Percentiles rank a stretch among this genome's conserved stretches.
Conservation (phyloP, 768 basidiomycete species). For the Crucibulum laeve region DNA sequence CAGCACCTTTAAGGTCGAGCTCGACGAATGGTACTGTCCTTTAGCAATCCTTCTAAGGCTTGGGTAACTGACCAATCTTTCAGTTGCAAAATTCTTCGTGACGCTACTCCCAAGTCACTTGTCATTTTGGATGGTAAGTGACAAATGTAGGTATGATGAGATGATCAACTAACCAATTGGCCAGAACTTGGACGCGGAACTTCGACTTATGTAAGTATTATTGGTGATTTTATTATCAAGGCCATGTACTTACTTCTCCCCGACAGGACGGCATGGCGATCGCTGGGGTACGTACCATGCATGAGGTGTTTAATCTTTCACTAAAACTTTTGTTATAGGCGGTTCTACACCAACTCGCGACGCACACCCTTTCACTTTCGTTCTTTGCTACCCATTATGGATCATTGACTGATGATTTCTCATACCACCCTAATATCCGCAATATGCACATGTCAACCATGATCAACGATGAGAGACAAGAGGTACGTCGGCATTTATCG, state of each 20-base stretch:
- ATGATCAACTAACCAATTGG: conserved; percentile 9
- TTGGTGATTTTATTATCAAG: not conserved
- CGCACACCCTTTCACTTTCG: conserved; percentile 83
- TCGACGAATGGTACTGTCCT: conserved; percentile 82
- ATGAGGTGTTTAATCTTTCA: not conserved
- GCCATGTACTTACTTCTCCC: conserved; percentile 7
- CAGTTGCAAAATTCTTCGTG: conserved; percentile 89
- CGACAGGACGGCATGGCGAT: conserved; percentile 96
- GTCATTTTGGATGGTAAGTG: conserved; percentile 89
- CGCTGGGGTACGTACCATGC: conserved; percentile 58
- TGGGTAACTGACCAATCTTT: not conserved
- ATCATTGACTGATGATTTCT: conserved; percentile 90
- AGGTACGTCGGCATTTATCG: conserved; percentile 40
- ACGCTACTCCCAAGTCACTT: conserved; percentile 90
- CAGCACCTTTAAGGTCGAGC: conserved; percentile 97
- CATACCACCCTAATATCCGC: conserved; percentile 87
- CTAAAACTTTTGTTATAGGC: conserved; percentile 41
- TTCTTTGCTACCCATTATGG: conserved; percentile 99
- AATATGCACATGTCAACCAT: conserved; percentile 96
- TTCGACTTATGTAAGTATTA: conserved; percentile 70
- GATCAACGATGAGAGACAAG: conserved; percentile 88
- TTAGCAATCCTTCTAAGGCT: not conserved
- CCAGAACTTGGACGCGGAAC: conserved; percentile 93
- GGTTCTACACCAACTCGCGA: conserved; percentile 91
- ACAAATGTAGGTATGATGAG: conserved; percentile 1